Evolutionary conservation across 2,329 filamentous ascomycete species (phyloP).

Genomic region (Bipolaris sorokiniana): DNA sequence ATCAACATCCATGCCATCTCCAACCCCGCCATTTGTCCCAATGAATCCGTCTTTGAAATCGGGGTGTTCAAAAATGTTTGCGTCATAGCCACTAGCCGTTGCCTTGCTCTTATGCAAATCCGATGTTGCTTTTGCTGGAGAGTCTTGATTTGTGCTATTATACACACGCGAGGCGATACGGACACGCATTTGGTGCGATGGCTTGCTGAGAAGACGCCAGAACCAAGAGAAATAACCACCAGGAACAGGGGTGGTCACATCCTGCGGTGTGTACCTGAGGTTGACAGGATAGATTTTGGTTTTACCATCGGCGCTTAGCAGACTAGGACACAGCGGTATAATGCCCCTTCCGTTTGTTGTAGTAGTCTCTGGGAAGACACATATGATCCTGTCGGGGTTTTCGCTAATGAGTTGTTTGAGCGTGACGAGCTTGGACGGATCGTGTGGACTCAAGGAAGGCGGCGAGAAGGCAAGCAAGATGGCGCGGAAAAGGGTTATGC

Average conservation of each 20-base stretch:
- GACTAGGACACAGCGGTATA: conserved; percentile 77
- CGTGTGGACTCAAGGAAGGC: conserved; percentile 52
- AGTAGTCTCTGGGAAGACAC: conserved; percentile 90
- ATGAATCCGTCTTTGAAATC: conserved; percentile 31
- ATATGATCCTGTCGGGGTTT: conserved; percentile 77
- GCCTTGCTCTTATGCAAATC: conserved; percentile 15
- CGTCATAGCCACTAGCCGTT: conserved; percentile 35
- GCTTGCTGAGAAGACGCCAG: conserved; percentile 83
- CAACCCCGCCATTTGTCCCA: conserved; percentile 17
- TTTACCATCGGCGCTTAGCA: conserved; percentile 69
- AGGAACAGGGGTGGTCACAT: conserved; percentile 89
- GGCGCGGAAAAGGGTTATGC: conserved; percentile 76
- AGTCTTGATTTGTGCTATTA: conserved; percentile 40
- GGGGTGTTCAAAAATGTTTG: conserved; percentile 43
- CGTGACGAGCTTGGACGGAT: conserved; percentile 42
- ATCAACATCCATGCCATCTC: conserved; percentile 27
- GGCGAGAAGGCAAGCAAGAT: conserved; percentile 73
- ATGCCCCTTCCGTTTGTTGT: conserved; percentile 94
- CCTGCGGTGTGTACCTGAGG: conserved; percentile 83
- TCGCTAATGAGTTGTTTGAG: conserved; percentile 62
- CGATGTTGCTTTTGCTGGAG: conserved; percentile 14
- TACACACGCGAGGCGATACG: conserved; percentile 79
- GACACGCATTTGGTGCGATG: conserved; percentile 88
- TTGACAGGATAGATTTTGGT: conserved; percentile 89
- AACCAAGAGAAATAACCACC: conserved; percentile 74